Evolutionary conservation across 1,284 basidiomycete genomes (phyloP).

Genomic region (Apiotrichum brassicae): DNA sequence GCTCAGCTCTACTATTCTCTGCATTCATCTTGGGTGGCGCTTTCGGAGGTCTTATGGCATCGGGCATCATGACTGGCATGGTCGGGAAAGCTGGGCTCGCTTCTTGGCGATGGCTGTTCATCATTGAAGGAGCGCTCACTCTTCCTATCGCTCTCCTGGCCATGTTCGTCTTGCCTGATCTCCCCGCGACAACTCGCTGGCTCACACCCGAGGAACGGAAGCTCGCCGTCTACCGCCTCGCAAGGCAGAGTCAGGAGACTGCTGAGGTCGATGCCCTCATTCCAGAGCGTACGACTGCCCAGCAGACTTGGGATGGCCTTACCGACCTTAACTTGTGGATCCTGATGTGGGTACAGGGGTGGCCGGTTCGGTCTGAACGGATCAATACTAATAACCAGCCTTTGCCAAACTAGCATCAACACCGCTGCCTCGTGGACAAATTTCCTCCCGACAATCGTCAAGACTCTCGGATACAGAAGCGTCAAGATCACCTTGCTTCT

Average conservation of each 20-base stretch:
- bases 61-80: conserved; percentile 19
- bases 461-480: conserved; percentile 33
- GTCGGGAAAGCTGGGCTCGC: conserved; percentile 21
- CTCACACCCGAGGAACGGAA: conserved; percentile 43
- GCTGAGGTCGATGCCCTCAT: conserved; percentile 28
- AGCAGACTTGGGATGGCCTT: conserved; percentile 21
- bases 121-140: conserved; percentile 40
- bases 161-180: conserved; percentile 39
- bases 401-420: conserved; percentile 14
- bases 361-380: too few relatives aligned
- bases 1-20: conserved; percentile 16
- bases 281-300: background rate
- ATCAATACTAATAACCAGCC: background rate
- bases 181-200: conserved; percentile 43
- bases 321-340: conserved; percentile 35
- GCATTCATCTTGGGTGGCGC: conserved; percentile 25
- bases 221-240: conserved; percentile 10
- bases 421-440: too few relatives aligned
- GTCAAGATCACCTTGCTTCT: conserved; percentile 39
- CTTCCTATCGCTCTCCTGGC: conserved; percentile 27
- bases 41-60: conserved; percentile 30
- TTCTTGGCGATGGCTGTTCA: conserved; percentile 47
- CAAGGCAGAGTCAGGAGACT: conserved; percentile 4
- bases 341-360: conserved; percentile 19
- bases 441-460: background rate